phyloP scores from a whole-genome alignment of 2,329 filamentous ascomycete genomes.

The Aspergillus sp. region DNA sequence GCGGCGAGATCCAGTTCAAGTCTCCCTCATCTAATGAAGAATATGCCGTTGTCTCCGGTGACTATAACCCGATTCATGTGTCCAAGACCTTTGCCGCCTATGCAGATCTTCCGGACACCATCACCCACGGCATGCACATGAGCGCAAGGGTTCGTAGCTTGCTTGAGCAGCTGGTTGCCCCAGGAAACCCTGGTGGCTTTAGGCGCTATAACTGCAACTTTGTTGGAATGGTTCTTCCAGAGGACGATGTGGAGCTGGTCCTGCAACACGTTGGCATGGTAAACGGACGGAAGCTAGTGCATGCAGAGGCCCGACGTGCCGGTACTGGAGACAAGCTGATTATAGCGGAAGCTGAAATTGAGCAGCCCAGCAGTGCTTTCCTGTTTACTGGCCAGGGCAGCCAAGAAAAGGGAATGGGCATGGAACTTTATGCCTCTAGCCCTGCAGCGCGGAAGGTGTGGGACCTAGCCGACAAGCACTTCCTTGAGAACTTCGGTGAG shows the following conservation, averaged over 20 bases:
- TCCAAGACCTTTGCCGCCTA: conserved; percentile 93
- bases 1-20: neutral
- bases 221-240: neutral
- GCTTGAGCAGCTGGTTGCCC: conserved; percentile 34
- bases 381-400: conserved; percentile 97
- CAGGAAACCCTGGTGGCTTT: neutral
- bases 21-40: conserved; percentile 67
- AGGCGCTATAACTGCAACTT: neutral
- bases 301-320: neutral
- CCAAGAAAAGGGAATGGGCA: conserved; percentile 97
- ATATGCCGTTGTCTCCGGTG: conserved; percentile 89
- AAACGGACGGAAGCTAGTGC: conserved; percentile 2
- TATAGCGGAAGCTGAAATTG: conserved; percentile 69
- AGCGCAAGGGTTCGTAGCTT: conserved; percentile 80
- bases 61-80: conserved; percentile 97
- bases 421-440: conserved; percentile 92
- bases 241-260: conserved; percentile 1
- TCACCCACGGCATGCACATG: conserved; percentile 98
- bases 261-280: conserved; percentile 10
- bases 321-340: neutral
- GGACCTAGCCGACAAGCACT: conserved; percentile 92
- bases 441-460: conserved; percentile 90
- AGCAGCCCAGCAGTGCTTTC: conserved; percentile 90
- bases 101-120: conserved; percentile 87
- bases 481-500: conserved; percentile 86